Percentiles rank a stretch among this genome's conserved stretches.
These are phyloP conservation scores for Zygosaccharomyces sapae DNA, from an alignment of 1,139 yeast species.

Conservation along the genomic window DNA sequence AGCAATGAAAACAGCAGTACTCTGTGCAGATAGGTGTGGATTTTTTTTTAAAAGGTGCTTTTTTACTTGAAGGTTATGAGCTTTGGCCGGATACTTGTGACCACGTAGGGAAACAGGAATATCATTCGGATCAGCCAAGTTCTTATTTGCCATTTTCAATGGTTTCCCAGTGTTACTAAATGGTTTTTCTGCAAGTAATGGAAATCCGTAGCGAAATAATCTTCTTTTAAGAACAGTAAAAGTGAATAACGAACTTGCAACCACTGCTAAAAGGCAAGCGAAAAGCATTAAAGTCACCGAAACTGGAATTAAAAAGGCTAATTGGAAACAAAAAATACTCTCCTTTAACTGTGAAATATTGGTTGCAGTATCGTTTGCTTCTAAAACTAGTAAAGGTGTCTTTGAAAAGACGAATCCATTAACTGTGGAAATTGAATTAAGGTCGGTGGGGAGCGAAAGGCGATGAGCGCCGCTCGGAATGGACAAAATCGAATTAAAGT, in stretches of 20 bases:
- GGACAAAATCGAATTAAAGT: too few species aligned
- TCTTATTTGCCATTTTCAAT: neutral
- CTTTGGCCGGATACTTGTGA: constrained; percentile 62
- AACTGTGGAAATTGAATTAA: too few species aligned
- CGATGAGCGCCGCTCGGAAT: too few species aligned
- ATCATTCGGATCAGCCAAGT: constrained; percentile 13
- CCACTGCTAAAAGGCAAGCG: neutral
- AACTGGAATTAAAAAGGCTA: neutral
- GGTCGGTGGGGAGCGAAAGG: too few species aligned
- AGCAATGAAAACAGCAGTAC: constrained; percentile 51
- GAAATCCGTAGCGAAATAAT: constrained; percentile 1
- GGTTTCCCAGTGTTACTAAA: neutral
- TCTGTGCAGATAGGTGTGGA: constrained; percentile 21
- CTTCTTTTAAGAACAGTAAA: constrained; percentile 7
- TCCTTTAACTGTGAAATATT: neutral
- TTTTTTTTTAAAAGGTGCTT: constrained; percentile 40
- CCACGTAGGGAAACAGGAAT: constrained; percentile 29
- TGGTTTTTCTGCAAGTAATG: neutral
- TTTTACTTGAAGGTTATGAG: constrained; percentile 46
- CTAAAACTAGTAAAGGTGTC: too few species aligned
- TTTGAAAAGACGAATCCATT: too few species aligned
- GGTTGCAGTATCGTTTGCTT: too few species aligned
- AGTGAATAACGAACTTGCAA: constrained; percentile 8
- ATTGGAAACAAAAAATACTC: neutral
- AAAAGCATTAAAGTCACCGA: neutral